These are phyloP conservation scores for Euphorbia pulcherrima DNA, from an alignment of 345 rosid genomes.

Conservation along the genomic window DNA sequence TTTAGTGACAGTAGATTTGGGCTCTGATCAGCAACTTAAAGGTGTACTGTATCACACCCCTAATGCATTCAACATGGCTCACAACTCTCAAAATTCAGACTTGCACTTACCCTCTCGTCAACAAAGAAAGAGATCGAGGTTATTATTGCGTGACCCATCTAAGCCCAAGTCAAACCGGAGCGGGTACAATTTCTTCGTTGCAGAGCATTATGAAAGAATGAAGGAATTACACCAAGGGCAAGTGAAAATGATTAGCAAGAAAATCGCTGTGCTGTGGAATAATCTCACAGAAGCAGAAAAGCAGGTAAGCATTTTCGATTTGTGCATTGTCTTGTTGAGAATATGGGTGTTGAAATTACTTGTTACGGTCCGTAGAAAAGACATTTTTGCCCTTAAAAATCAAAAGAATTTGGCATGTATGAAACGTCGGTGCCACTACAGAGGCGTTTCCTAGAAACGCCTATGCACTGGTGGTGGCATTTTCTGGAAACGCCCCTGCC, in stretches of 20 bases:
- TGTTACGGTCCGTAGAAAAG: too few relatives aligned
- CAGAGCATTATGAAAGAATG: slow-evolving; percentile 55
- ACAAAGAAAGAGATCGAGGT: slow-evolving; percentile 47
- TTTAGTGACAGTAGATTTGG: slow-evolving; percentile 53
- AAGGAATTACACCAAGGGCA: slow-evolving; percentile 56
- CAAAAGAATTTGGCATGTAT: too few relatives aligned
- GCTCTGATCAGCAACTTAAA: slow-evolving; percentile 48
- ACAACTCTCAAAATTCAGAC: slow-evolving; percentile 30
- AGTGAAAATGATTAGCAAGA: slow-evolving; percentile 58
- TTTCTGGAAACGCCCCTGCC: too few relatives aligned
- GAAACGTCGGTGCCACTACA: too few relatives aligned
- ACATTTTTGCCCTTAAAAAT: too few relatives aligned
- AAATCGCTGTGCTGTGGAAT: slow-evolving; percentile 64
- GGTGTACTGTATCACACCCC: slow-evolving; percentile 64
- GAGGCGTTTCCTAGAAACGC: too few relatives aligned
- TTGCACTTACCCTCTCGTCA: slow-evolving; percentile 38
- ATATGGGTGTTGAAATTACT: too few relatives aligned
- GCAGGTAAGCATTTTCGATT: slow-evolving; percentile 33
- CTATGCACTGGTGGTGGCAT: too few relatives aligned
- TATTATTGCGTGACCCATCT: slow-evolving; percentile 47
- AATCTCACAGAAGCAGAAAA: slow-evolving; percentile 68
- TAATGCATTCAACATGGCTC: slow-evolving; percentile 26
- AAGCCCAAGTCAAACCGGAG: slow-evolving; percentile 70
- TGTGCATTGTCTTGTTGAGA: too few relatives aligned
- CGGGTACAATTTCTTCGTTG: slow-evolving; percentile 73